Evolutionary conservation across 1,139 yeast species (phyloP).

Genomic region (Hemisphaericaspora xylanilytica): DNA sequence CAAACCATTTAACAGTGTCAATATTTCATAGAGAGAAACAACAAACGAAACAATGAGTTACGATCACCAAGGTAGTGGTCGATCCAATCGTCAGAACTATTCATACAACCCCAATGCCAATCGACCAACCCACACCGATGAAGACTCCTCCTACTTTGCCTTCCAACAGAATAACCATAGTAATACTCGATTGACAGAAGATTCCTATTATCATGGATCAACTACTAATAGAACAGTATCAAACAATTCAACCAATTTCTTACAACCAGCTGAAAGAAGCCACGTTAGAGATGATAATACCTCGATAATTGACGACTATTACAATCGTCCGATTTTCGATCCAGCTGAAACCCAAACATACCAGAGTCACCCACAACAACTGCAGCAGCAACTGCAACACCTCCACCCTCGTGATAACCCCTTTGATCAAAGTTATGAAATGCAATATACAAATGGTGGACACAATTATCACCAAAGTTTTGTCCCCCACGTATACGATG

Average conservation of each 20-base stretch:
- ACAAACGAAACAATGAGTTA: conserved; percentile 15
- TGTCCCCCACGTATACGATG: conserved; percentile 46
- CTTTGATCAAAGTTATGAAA: conserved; percentile 24
- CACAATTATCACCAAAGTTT: conserved; percentile 37
- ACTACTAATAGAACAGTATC: conserved; percentile 14
- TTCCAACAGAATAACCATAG: conserved; percentile 9
- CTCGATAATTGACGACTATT: conserved; percentile 16
- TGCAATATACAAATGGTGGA: conserved; percentile 27
- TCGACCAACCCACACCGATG: conserved; percentile 9
- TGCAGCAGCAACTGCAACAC: conserved; percentile 11
- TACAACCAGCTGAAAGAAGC: conserved; percentile 34
- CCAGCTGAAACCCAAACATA: conserved; percentile 7
- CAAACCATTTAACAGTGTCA: too few relatives aligned
- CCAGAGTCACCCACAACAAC: conserved; percentile 20
- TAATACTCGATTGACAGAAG: conserved; percentile 17
- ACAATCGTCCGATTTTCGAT: conserved; percentile 25
- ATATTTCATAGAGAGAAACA: too few relatives aligned
- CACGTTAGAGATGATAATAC: conserved; percentile 16
- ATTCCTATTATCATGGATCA: conserved; percentile 13
- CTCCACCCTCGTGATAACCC: conserved; percentile 16
- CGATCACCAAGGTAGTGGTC: conserved; percentile 5
- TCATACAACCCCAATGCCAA: conserved; percentile 3
- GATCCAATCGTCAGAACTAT: not conserved
- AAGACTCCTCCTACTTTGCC: conserved; percentile 11
- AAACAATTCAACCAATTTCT: conserved; percentile 28